A percentile compares a stretch with the other conserved stretches of the same genome.
These are phyloP conservation scores for Rhizopus delemar DNA, from an alignment of 371 early-diverging fungal genomes.

Conservation along the genomic window DNA sequence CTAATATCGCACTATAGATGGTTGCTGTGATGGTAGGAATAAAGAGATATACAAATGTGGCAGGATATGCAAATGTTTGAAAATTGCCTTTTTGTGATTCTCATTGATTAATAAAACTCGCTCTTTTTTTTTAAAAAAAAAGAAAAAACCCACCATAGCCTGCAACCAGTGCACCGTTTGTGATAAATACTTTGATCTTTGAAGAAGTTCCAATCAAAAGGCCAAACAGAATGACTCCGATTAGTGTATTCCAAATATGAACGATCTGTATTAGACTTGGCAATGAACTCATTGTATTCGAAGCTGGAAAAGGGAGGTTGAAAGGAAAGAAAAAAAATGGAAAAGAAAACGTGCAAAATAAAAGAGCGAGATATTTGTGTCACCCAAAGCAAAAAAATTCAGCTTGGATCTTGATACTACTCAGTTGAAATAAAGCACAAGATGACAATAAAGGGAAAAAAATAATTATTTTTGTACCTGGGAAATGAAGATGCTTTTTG, in stretches of 20 bases:
- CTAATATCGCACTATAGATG: slow-evolving; percentile 36
- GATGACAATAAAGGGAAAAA: too few species aligned
- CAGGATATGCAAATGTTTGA: slow-evolving; percentile 43
- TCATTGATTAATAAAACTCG: not conserved
- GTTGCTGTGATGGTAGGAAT: slow-evolving; percentile 33
- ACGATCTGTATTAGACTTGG: slow-evolving; percentile 21
- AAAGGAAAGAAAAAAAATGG: slow-evolving; percentile 2
- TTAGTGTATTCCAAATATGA: slow-evolving; percentile 21
- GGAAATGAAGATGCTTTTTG: too few species aligned
- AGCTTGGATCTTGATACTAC: too few species aligned
- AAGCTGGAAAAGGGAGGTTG: not conserved
- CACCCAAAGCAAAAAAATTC: too few species aligned
- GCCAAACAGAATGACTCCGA: slow-evolving; percentile 19
- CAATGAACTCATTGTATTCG: slow-evolving; percentile 2
- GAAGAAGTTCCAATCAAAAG: slow-evolving; percentile 27
- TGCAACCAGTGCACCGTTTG: slow-evolving; percentile 28
- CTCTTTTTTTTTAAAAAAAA: not conserved
- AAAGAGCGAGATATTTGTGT: not conserved
- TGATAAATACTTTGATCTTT: slow-evolving; percentile 32
- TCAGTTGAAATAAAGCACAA: too few species aligned
- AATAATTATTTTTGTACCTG: too few species aligned
- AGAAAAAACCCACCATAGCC: slow-evolving; percentile 38
- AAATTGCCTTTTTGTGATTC: slow-evolving; percentile 30
- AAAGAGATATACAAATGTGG: slow-evolving; percentile 48
- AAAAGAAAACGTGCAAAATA: not conserved